Conservation (phyloP, 306 rosid species). For the Luffa aegyptiaca region DNA sequence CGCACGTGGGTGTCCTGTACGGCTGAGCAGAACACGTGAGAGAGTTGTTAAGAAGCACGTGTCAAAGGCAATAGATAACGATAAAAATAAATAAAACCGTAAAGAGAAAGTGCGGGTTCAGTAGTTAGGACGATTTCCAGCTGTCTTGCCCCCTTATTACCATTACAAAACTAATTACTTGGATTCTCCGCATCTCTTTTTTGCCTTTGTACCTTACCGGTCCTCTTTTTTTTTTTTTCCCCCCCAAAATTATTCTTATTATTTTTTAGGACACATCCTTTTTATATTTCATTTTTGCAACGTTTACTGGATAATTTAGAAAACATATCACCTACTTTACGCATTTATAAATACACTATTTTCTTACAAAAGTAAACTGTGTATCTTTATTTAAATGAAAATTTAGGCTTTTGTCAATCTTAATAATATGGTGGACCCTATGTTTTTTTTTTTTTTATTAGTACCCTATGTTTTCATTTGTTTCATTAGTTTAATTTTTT, state of each 20-base stretch:
- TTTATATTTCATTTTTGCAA: not conserved
- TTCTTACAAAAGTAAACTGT: no score
- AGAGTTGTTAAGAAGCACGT: slow-evolving; percentile 18
- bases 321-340: not conserved
- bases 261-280: not conserved
- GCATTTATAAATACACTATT: no score
- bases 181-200: slow-evolving; percentile 4
- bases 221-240: not conserved
- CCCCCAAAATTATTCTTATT: not conserved
- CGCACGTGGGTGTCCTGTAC: slow-evolving; percentile 43
- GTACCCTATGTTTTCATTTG: no score
- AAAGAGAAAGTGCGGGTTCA: not conserved
- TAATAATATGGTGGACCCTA: no score
- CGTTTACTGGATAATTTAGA: not conserved
- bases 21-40: slow-evolving; percentile 32
- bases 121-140: not conserved
- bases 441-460: no score
- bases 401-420: not conserved
- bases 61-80: slow-evolving; percentile 5
- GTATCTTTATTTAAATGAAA: no score
- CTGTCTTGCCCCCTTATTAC: slow-evolving; percentile 1
- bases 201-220: not conserved
- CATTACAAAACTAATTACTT: not conserved
- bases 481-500: no score
- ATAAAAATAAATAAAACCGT: not conserved